Conservation (phyloP, 2,329 filamentous ascomycete species). For the Fusarium papillatum region DNA sequence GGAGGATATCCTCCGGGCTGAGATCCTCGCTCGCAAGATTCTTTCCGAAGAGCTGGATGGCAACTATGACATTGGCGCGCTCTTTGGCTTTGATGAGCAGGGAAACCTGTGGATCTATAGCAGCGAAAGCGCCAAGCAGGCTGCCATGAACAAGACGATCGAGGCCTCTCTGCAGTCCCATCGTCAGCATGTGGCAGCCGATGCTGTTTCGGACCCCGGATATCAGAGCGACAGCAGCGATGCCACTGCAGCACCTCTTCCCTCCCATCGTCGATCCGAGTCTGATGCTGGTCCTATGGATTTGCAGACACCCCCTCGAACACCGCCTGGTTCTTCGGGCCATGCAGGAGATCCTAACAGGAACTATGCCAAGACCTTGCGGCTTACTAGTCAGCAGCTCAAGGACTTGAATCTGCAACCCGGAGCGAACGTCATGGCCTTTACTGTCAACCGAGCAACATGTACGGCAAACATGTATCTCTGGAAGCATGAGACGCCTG, state of each 20-base stretch:
- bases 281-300: conserved; percentile 71
- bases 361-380: conserved; percentile 96
- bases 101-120: conserved; percentile 99
- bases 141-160: conserved; percentile 78
- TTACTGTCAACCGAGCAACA: conserved; percentile 95
- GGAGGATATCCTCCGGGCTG: conserved; percentile 90
- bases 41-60: conserved; percentile 93
- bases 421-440: conserved; percentile 94
- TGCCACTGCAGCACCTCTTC: conserved; percentile 61
- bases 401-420: conserved; percentile 85
- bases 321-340: conserved; percentile 74
- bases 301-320: conserved; percentile 75
- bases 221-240: conserved; percentile 93
- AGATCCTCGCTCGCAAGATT: conserved; percentile 93
- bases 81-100: conserved; percentile 95
- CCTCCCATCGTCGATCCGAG: conserved; percentile 74
- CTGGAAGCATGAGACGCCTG: conserved; percentile 91
- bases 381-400: conserved; percentile 94
- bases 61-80: conserved; percentile 94
- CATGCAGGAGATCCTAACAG: conserved; percentile 78
- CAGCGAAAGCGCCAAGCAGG: conserved; percentile 95
- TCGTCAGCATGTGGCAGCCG: conserved; percentile 70
- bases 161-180: conserved; percentile 62
- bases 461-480: conserved; percentile 95
- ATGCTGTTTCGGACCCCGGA: conserved; percentile 91